Evolutionary conservation across 1,139 yeast genomes (phyloP).

Genomic region (Geotrichum carabidarum): DNA sequence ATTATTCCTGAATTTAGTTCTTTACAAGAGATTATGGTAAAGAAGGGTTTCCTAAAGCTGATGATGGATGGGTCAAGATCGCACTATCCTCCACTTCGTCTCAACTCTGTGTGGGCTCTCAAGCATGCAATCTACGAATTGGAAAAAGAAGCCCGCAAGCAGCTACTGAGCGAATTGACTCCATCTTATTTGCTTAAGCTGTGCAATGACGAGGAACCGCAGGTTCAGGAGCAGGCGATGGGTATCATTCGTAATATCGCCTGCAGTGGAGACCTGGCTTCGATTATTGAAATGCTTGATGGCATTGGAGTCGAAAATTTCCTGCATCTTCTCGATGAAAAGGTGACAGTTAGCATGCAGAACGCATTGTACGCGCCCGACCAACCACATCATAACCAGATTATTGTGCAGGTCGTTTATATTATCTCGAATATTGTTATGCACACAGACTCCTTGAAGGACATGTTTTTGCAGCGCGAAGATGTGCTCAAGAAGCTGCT

Average conservation of each 20-base stretch:
- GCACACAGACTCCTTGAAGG: conserved; percentile 47
- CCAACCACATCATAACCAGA: conserved; percentile 22
- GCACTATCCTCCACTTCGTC: conserved; percentile 37
- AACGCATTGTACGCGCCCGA: conserved; percentile 12
- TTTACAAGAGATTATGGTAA: conserved; percentile 53
- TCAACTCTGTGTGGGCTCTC: conserved; percentile 52
- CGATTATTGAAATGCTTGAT: conserved; percentile 43
- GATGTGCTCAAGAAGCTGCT: conserved; percentile 40
- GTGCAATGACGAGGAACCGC: conserved; percentile 46
- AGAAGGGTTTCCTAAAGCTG: conserved; percentile 50
- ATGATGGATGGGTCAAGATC: conserved; percentile 41
- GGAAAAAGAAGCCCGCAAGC: conserved; percentile 36
- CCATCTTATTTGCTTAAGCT: conserved; percentile 48
- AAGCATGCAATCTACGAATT: conserved; percentile 51
- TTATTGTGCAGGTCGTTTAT: conserved; percentile 47
- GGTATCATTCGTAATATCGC: conserved; percentile 72
- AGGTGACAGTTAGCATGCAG: conserved; percentile 20
- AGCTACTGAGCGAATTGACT: conserved; percentile 45
- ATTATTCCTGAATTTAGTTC: conserved; percentile 78
- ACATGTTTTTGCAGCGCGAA: conserved; percentile 43
- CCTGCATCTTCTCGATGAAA: conserved; percentile 29
- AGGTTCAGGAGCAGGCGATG: conserved; percentile 62
- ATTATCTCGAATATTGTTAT: conserved; percentile 57
- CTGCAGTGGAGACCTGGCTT: conserved; percentile 52
- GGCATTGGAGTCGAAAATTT: conserved; percentile 36